Evolutionary conservation across 148 eudicot genomes (phyloP), one percentile per base, ranked within the genome.

Genomic region (Vaccinium myrtillus): DNA sequence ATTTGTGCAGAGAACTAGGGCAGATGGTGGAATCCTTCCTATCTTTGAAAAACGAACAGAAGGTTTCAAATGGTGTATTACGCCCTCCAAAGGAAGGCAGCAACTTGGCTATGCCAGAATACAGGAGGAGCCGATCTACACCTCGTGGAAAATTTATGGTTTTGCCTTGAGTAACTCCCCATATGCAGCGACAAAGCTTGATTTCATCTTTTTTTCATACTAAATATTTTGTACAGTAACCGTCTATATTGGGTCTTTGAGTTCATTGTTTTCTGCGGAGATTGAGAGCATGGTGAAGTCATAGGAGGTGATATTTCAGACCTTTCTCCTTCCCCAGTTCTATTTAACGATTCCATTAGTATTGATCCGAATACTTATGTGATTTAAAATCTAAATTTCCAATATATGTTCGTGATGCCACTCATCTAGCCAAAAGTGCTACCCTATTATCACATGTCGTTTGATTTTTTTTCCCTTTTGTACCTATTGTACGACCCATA

Each of bases 61-160:
- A 89, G 80, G 63, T 83, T 86, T 87, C 87, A 53, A 90, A 85
- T 14, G 86, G 88, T 32, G 83, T 80, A 74, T n/a, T 80, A 63
- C 90, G 88, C 80, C 85, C 85, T 23, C 82, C 84, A 71, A 92
- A 91, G 79, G 98, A 94, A 84, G 77, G 84, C 79, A 88, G 86
- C 84, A 90, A 83, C 79, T 75, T 88, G 54, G 76, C 92, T 78
- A 82, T 84, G 87, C 84, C 90, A 16, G 90, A 92, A 19, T 61
- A 88, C 54, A 92, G 92, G 78, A 91, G 98, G 89, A 96, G 98
- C 89, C 90, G 92, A 67, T 96, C 99, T 54, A 90, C 91, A 48
- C 97, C 99, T 32, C 97, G 94, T 8, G 97, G 97, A 43, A 93
- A 90, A 75, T 91, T 94, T 85, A 84, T 90, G 80, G 87, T 82